Base-by-base conservation (phyloP, 768 basidiomycete genomes). In the Amanita jacksonii region DNA sequence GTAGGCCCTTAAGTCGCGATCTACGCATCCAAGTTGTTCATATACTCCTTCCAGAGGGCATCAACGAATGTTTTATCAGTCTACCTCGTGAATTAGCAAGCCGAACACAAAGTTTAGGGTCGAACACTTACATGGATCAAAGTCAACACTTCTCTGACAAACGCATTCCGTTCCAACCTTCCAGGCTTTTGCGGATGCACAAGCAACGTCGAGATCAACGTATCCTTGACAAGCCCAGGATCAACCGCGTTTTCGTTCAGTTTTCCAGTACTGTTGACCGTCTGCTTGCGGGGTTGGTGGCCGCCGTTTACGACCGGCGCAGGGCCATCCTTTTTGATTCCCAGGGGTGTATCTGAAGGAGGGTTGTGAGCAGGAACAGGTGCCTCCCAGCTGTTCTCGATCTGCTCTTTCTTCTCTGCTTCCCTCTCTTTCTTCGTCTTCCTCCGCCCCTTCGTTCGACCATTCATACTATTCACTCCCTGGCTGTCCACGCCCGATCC, bases 41-140 rank as follows among this genome's bases (percentile, higher is more conserved):
- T 59, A 47, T 81, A 83, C 34, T 75, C 72, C 46, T 63, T 67
- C 64, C 69, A 80, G 36, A 82, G 66, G 30, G 63, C 60, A 50
- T 85, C 79, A 47, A 79, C 79, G 52, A 85, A 85, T 12, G 66
- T 60, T 51, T 74, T 68, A 63, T 85, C 77, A 43, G 72, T 81
- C 82, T 85, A 52, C 20, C 30, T 12, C 20, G 35, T 36, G 27
- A 38, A 49, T 16, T 20, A 37, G 24, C 12, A 25, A 15, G 42
- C 47, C 45, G 40, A 54, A 7, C 8, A 10, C 8, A 32, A 42
- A 19, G 13, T 10, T 5, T 12, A 32, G 10, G 22, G 15, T 12
- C 22, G 27, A 50, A 13, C 30, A 66, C 77, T 50, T 42, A 81
- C 79, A 56, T 80, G 76, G 50, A 82, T 72, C 49, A 81, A 66